These are phyloP conservation scores for Lasiodiplodia citricola DNA, from an alignment of 2,329 filamentous ascomycete genomes.

Conservation along the genomic window DNA sequence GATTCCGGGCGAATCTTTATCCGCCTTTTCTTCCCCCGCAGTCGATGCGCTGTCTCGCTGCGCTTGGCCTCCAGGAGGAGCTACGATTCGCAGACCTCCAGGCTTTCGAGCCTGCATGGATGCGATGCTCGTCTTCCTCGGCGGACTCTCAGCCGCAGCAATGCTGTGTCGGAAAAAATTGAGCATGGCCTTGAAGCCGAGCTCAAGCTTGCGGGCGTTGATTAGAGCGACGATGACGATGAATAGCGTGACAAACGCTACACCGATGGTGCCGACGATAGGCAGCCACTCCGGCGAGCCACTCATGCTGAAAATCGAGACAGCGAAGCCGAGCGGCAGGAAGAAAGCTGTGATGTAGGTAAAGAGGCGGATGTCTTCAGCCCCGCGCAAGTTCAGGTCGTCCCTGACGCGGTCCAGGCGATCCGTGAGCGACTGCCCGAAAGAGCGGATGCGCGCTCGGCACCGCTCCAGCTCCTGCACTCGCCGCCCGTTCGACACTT, in stretches of 20 bases:
- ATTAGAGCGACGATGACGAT: conserved; percentile 8
- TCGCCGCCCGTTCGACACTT: conserved; percentile 23
- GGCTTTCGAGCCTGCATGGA: background rate
- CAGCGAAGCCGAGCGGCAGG: conserved; percentile 40
- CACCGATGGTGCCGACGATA: conserved; percentile 1
- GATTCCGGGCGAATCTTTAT: background rate
- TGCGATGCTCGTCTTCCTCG: background rate
- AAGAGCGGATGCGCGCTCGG: conserved; percentile 25
- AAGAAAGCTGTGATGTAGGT: conserved; percentile 46
- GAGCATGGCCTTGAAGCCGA: conserved; percentile 6
- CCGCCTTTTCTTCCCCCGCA: background rate
- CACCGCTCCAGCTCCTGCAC: conserved; percentile 4
- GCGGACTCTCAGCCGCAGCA: background rate
- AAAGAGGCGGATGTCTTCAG: conserved; percentile 41
- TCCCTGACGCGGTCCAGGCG: conserved; percentile 31
- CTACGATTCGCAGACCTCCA: background rate
- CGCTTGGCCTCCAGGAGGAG: background rate
- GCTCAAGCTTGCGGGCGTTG: background rate
- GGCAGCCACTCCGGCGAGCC: conserved; percentile 29
- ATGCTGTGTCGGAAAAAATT: background rate
- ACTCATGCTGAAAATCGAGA: conserved; percentile 42
- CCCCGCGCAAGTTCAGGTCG: conserved; percentile 31
- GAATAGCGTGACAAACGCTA: conserved; percentile 13
- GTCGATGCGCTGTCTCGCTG: background rate
- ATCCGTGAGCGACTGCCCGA: conserved; percentile 30